A percentile compares a stretch with the other conserved stretches of the same genome.
These are phyloP conservation scores for Aechmea fasciata DNA, from an alignment of 176 grass and related monocot species.

Conservation along the genomic window DNA sequence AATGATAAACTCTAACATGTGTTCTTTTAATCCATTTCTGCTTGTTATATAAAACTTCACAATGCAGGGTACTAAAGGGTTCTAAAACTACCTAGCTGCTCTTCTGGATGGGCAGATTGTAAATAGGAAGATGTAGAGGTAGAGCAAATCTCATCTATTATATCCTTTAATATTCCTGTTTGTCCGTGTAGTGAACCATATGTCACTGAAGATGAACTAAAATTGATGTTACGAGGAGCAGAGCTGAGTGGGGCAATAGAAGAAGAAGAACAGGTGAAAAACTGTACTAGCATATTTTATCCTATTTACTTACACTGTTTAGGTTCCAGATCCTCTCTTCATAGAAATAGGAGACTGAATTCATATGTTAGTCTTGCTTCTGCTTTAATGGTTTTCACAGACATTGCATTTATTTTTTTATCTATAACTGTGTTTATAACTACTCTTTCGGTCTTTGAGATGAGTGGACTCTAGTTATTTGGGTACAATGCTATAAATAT, in stretches of 20 bases:
- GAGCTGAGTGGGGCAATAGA: slow-evolving; percentile 97
- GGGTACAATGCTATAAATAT: too few species aligned
- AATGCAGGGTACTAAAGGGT: background rate
- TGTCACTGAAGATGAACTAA: slow-evolving; percentile 98
- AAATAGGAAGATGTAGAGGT: background rate
- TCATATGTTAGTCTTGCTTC: too few species aligned
- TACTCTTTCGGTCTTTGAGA: too few species aligned
- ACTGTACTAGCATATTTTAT: slow-evolving; percentile 1
- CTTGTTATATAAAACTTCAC: background rate
- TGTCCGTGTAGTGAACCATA: slow-evolving; percentile 72
- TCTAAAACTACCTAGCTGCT: background rate
- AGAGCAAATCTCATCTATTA: background rate
- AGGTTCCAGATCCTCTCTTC: too few species aligned
- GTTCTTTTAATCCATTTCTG: background rate
- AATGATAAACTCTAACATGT: background rate
- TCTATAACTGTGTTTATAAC: too few species aligned
- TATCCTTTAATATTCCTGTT: slow-evolving; percentile 2
- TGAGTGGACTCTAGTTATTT: too few species aligned
- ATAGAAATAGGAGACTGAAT: too few species aligned
- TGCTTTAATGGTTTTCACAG: too few species aligned
- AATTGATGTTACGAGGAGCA: slow-evolving; percentile 90
- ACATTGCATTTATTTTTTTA: too few species aligned
- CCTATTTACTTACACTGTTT: background rate
- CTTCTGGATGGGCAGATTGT: background rate
- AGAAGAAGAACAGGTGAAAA: slow-evolving; percentile 88